Evolutionary conservation across 352 stramenopile species (phyloP).

Genomic region (Phytophthora agathidicida): DNA sequence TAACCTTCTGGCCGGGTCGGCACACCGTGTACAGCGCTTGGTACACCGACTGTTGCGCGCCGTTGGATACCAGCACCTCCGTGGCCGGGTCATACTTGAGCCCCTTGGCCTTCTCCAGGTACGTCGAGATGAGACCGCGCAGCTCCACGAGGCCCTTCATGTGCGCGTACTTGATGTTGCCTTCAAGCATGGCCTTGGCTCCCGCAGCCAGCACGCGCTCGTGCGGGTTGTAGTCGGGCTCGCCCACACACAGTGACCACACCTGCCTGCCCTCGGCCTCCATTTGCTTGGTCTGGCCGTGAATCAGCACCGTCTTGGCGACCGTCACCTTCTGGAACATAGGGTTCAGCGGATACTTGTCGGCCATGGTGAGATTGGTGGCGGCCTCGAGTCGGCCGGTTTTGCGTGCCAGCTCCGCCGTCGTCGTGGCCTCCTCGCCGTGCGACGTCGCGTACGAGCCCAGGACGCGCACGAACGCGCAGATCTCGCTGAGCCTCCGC

Average conservation of each 20-base stretch:
- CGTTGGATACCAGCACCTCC: conserved; percentile 97
- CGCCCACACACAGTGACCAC: conserved; percentile 94
- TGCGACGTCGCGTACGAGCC: conserved; percentile 75
- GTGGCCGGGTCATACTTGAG: conserved; percentile 86
- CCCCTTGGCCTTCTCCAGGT: conserved; percentile 91
- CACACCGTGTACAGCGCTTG: conserved; percentile 91
- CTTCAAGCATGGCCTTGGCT: conserved; percentile 57
- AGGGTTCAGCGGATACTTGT: conserved; percentile 76
- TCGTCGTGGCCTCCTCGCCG: conserved; percentile 18
- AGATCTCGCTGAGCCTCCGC: conserved; percentile 80
- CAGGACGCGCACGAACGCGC: conserved; percentile 85
- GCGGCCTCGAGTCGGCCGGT: conserved; percentile 23
- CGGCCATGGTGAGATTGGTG: conserved; percentile 46
- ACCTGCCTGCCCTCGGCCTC: conserved; percentile 93
- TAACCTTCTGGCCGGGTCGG: conserved; percentile 91
- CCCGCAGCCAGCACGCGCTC: conserved; percentile 90
- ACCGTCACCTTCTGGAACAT: conserved; percentile 85
- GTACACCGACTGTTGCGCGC: conserved; percentile 95
- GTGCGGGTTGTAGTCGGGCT: conserved; percentile 95
- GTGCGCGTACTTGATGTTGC: conserved; percentile 95
- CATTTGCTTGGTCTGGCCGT: conserved; percentile 95
- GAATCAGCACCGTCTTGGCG: conserved; percentile 94
- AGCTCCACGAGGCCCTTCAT: conserved; percentile 92
- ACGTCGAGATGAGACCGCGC: conserved; percentile 86
- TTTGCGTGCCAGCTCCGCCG: conserved; percentile 14